phyloP scores from a whole-genome alignment of 2,329 filamentous ascomycete genomes.

The Fusarium devonianum region DNA sequence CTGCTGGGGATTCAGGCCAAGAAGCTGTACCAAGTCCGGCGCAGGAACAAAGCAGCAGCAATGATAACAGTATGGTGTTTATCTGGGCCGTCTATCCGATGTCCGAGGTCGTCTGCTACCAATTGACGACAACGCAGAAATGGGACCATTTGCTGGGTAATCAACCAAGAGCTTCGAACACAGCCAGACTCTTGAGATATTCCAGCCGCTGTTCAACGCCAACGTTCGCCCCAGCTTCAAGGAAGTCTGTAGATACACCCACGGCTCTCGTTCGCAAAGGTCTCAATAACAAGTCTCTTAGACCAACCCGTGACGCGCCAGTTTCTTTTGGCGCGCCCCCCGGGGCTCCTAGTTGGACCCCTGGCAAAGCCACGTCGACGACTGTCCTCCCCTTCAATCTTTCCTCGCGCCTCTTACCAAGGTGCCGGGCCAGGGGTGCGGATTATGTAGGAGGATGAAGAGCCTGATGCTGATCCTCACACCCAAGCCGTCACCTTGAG shows the following conservation, averaged over 20 bases:
- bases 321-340: constrained; percentile 28
- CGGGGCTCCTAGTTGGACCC: constrained; percentile 25
- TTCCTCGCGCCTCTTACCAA: constrained; percentile 39
- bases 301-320: constrained; percentile 29
- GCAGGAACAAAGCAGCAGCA: constrained; percentile 4
- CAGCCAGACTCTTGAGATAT: constrained; percentile 9
- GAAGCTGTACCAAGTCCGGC: neutral
- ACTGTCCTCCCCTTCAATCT: constrained; percentile 38
- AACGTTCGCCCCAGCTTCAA: constrained; percentile 22
- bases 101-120: constrained; percentile 10
- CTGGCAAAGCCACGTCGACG: constrained; percentile 40
- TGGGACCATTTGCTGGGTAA: constrained; percentile 17
- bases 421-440: constrained; percentile 36
- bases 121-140: constrained; percentile 12
- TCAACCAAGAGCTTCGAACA: constrained; percentile 10
- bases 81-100: constrained; percentile 6
- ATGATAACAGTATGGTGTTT: neutral
- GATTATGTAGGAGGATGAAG: constrained; percentile 28
- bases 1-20: too few species aligned
- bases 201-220: constrained; percentile 32
- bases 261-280: constrained; percentile 26
- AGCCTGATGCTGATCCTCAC: constrained; percentile 37
- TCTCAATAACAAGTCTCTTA: constrained; percentile 28
- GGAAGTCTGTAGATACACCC: constrained; percentile 26
- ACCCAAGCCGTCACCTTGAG: constrained; percentile 34